Base-by-base conservation (phyloP, 495 filamentous ascomycete species). In the Penicillium silybi region DNA sequence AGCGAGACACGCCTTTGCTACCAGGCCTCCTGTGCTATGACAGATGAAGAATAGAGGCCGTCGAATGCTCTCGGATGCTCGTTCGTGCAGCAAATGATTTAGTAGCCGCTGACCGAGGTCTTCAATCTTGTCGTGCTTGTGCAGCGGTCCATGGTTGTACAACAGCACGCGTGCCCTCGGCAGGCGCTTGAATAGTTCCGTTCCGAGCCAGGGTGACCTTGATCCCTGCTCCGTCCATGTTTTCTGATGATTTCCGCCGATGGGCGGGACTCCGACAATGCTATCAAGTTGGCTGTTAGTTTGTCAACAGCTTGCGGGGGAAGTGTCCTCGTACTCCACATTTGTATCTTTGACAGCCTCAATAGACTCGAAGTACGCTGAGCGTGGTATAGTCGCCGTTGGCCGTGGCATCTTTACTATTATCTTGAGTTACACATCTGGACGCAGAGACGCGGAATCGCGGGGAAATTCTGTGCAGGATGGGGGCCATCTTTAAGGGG, bases 1-100 rank as follows among this genome's bases (percentile, higher is more conserved):
- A 4, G 77, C 68, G n/a, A 85, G 58, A n/a, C 79, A 80, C 18
- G 67, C 58, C 62, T 85, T 86, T 4, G 71, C 80, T 2, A 85
- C 80, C 43, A 85, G 63, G 3, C 83, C 84, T 6, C 84, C 83
- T 6, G 85, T 83, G 54, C 83, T 85, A 44, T 86, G 84, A 26
- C 76, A 85, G 18, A 87, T 72, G 57, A 86, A 84, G 54, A 86
- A 80, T 1, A 87, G 60, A 1, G 82, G 83, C 1, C 83, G 68
- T 17, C 59, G 58, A 15, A 50, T 45, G 17, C 54, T 63, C 27
- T 50, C 50, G 40, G 55, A 17, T 60, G 53, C 48, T 57, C 77
- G 59, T 44, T 73, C 70, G 43, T 68, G 59, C 1, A 61, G 58
- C 1, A 83, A 52, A 23, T 73, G 67, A 8, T 78, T 69, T 6